Base-by-base conservation (phyloP, 2,329 filamentous ascomycete genomes). In the Apiospora kogelbergensis region DNA sequence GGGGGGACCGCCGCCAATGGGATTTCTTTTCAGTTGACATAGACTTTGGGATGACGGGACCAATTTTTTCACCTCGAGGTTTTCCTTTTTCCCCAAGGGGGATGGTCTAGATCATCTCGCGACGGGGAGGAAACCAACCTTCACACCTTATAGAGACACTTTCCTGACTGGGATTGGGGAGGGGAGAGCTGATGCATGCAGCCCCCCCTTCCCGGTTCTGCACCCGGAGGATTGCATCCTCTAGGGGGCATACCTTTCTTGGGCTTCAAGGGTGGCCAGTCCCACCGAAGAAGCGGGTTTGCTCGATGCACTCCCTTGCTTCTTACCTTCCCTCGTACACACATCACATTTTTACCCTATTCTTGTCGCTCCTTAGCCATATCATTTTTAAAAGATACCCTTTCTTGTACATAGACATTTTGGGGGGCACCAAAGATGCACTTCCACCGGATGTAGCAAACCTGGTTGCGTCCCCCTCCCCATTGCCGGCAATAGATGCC, bases 331-430 rank as follows among this genome's bases (percentile, higher is more conserved):
- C 48, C 48, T 10, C 15, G 13, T 13, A 26, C 46, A 48, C 46
- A 48, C 26, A 57, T 42, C 26, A 33, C 48, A 57, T 20, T 33
- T 57, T 57, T 33, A 17, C 30, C 48, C 26, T n/a, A 60, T 60
- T 37, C 53, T 60, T 60, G 53, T 37, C 53, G 30, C 53, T 60
- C 53, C 30, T 60, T 60, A 37, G 53, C 53, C 10, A 60, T 60
- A 33, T 30, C 53, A 37, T 37, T 60, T 60, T 60, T 37, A 10
- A 60, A 37, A 60, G 26, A 60, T 37, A 60, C 53, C 65, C 44
- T 15, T 66, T 66, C 65, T 37, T 66, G 65, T 53, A 66, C n/a
- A 66, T 66, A 66, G 65, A 53, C 26, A 53, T 66, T 66, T 37
- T 20, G 7, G 53, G 53, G 48, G 53, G 3, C 15, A 60, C 53